Conservation (phyloP, 352 stramenopile genomes). For the Nothophytophthora sp. region DNA sequence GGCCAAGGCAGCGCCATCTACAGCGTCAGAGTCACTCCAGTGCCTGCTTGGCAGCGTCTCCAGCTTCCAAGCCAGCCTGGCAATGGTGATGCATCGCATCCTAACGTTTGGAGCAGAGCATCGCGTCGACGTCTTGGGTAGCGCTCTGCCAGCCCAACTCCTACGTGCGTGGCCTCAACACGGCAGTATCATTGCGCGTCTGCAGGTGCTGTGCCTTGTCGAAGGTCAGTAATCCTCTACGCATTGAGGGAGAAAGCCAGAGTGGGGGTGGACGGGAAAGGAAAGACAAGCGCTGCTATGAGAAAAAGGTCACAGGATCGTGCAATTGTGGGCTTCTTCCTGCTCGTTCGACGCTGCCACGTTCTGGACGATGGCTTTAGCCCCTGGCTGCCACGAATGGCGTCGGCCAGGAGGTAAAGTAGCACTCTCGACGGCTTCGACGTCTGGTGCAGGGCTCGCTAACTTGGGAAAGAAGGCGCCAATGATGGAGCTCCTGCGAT, state of each 20-base stretch:
- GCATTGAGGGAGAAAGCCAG: too few species aligned
- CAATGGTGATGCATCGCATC: not conserved
- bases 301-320: constrained; percentile 29
- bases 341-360: constrained; percentile 20
- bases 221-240: too few species aligned
- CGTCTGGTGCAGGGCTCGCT: too few species aligned
- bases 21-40: not conserved
- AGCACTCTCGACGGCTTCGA: constrained; percentile 1
- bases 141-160: not conserved
- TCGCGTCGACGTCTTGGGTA: not conserved
- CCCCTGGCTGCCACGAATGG: constrained; percentile 24
- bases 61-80: not conserved
- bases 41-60: not conserved
- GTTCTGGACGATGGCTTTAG: constrained; percentile 13
- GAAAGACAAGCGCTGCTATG: too few species aligned
- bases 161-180: not conserved
- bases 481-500: too few species aligned
- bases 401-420: constrained; percentile 7
- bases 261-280: too few species aligned
- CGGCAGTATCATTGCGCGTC: not conserved
- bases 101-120: not conserved
- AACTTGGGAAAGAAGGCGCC: too few species aligned
- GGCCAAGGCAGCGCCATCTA: too few species aligned
- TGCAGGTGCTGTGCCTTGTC: not conserved
- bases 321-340: constrained; percentile 19